A percentile compares a stretch with the other conserved stretches of the same genome.
Evolutionary conservation across 2,329 filamentous ascomycete genomes (phyloP).

Genomic region (Parastagonospora avenae): DNA sequence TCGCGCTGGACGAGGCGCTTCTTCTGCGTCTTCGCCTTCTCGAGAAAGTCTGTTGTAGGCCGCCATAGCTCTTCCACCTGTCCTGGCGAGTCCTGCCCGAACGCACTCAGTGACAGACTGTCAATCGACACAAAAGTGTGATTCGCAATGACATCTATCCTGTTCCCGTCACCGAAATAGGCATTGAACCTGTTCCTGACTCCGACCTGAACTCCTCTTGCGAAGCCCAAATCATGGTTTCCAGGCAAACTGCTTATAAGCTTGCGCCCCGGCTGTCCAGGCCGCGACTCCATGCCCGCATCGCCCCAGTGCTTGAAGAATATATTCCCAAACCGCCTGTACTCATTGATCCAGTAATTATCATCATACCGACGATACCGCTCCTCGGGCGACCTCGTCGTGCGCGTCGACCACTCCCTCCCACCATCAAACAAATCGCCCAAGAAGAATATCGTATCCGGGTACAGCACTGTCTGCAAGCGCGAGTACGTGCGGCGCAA

Average conservation of each 20-base stretch:
- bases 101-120: slow-evolving; percentile 82
- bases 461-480: slow-evolving; percentile 75
- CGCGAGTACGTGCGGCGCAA: slow-evolving; percentile 80
- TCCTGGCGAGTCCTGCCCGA: slow-evolving; percentile 58
- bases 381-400: slow-evolving; percentile 60
- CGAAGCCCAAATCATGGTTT: slow-evolving; percentile 95
- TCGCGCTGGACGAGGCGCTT: slow-evolving; percentile 71
- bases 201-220: slow-evolving; percentile 77
- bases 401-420: slow-evolving; percentile 83
- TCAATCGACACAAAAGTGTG: slow-evolving; percentile 95
- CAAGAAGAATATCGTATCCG: slow-evolving; percentile 87
- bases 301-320: slow-evolving; percentile 75
- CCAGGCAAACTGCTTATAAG: slow-evolving; percentile 86
- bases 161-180: slow-evolving; percentile 90
- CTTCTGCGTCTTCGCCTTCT: slow-evolving; percentile 68
- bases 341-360: slow-evolving; percentile 85
- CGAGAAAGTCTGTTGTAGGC: slow-evolving; percentile 77
- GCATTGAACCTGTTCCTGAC: slow-evolving; percentile 83
- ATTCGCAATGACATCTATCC: slow-evolving; percentile 89
- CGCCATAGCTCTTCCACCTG: slow-evolving; percentile 69
- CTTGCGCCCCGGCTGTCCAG: slow-evolving; percentile 71
- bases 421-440: slow-evolving; percentile 96
- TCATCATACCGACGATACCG: slow-evolving; percentile 79
- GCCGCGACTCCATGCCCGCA: slow-evolving; percentile 59
- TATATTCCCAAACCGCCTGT: slow-evolving; percentile 81